Evolutionary conservation across 148 eudicot genomes (phyloP).

Genomic region (Dianthus caryophyllus): DNA sequence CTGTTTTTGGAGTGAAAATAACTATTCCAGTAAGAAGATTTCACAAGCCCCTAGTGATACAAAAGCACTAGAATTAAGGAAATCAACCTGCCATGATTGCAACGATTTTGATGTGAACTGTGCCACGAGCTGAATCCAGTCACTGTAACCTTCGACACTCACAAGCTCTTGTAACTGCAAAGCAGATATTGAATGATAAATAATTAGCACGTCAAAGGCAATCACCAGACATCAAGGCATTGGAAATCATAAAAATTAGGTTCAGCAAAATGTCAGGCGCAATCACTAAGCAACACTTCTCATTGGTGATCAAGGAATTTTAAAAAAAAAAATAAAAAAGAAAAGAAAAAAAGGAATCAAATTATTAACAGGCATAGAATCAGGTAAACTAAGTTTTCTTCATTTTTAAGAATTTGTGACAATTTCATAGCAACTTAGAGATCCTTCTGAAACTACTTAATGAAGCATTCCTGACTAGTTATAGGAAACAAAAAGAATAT

Average conservation of each 20-base stretch:
- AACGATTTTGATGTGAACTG: conserved; percentile 69
- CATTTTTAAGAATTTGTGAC: too few relatives aligned
- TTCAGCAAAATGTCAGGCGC: too few relatives aligned
- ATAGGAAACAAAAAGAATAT: too few relatives aligned
- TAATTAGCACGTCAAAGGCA: neutral
- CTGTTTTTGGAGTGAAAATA: neutral
- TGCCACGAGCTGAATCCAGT: conserved; percentile 80
- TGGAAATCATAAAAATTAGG: neutral
- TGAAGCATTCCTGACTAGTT: too few relatives aligned
- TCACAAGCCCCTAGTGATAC: neutral
- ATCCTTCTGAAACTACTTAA: too few relatives aligned
- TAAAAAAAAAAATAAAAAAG: too few relatives aligned
- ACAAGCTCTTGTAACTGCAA: conserved; percentile 73
- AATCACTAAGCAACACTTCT: too few relatives aligned
- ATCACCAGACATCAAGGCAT: conserved; percentile 2
- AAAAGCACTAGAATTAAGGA: neutral
- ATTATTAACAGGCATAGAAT: too few relatives aligned
- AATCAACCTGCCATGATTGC: conserved; percentile 72
- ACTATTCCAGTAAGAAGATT: neutral
- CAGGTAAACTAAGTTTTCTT: too few relatives aligned
- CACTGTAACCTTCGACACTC: conserved; percentile 67
- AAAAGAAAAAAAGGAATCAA: too few relatives aligned
- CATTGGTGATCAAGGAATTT: too few relatives aligned
- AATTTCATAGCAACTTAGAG: too few relatives aligned
- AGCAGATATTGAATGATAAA: conserved; percentile 5